Evolutionary conservation across 2,329 filamentous ascomycete species (phyloP), one percentile per base, ranked within the genome.

Genomic region (Cladophialophora yegresii): DNA sequence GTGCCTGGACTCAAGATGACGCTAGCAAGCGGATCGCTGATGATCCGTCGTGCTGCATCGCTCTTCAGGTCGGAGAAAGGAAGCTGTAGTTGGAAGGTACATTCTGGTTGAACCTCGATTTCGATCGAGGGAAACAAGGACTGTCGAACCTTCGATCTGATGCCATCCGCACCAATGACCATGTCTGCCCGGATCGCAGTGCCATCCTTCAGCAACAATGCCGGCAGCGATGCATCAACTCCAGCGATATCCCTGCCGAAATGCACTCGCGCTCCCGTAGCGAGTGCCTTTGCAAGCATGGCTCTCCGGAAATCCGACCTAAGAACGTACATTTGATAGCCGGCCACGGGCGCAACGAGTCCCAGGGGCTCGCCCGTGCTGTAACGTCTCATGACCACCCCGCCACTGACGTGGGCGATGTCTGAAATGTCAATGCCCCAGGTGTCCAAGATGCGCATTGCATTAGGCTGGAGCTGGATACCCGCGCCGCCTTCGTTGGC

Each of bases 401-500:
- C 58, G 20, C 26, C 49, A 33, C 49, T 61, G 10, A 30, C 33
- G 6, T 54, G 47, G n/a, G 23, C 58, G 36, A 61, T 23, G 26
- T 40, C 23, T 10, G 22, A 30, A 16, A 61, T 61, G 20, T 61
- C 50, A 7, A 54, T 40, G n/a, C 26, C 28, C 49, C 47, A 61
- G 22, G 49, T 23, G 9, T 40, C 13, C 22, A 54, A 49, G 7
- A 54, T 53, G 2, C 33, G 49, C 49, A 54, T 54, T 13, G 58
- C 58, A 22, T 61, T 61, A 4, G 58, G 22, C 33, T 61, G 58
- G 9, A 61, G 33, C 26, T 61, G 58, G 32, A 61, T 45, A 3
- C 47, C 58, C 2, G 58, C 49, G 20, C 58, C 58, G 16, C 58
- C 49, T 61, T 61, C 58, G 22, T 61, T 61, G 10, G 58, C 58